Evolutionary conservation across 2,329 filamentous ascomycete genomes (phyloP), one percentile per base, ranked within the genome.

Genomic region (Fusarium siculi): DNA sequence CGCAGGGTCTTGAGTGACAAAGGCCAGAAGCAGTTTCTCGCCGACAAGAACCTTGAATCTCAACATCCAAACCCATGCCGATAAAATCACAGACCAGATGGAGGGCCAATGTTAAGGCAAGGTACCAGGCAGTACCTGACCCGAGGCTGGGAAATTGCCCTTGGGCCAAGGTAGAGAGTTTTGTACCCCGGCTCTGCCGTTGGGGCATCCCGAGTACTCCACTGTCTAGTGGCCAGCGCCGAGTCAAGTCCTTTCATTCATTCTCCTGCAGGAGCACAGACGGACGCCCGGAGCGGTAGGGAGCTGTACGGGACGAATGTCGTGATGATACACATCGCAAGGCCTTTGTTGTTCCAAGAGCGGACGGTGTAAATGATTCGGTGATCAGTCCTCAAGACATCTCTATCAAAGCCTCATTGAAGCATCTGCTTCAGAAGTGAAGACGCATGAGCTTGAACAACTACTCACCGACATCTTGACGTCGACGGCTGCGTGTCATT

Each of bases 111-210:
- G 30, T 63, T 40, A 64, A 68, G 42, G 44, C 46, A 64, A 32
- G 57, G 58, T 61, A 68, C 59, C 30, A 40, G 43, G 42, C 54
- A 42, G 68, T 77, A 78, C 73, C 50, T 73, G 44, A n/a, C 9
- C 19, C 62, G 70, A 77, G 65, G 68, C 75, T 75, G 72, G 68
- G 76, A 76, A 63, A 77, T 78, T 77, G 75, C 68, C 36, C 54
- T 18, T 42, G 57, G 58, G 47, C 43, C 60, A 50, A 74, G 63
- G 76, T 78, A 78, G 49, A 78, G 49, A 60, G 53, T 59, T 70
- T 70, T 74, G 66, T 73, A 70, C 60, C 69, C 69, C 66, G 64
- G 75, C 64, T 57, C 68, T 61, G 70, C 66, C 64, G 62, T 65
- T 74, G 73, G 52, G 63, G 60, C 56, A 66, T 50, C 43, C 50